Evolutionary conservation across 228 moss, liverwort and hornwort genomes (phyloP), one percentile per base, ranked within the genome.

Genomic region (Sphagnum fallax): DNA sequence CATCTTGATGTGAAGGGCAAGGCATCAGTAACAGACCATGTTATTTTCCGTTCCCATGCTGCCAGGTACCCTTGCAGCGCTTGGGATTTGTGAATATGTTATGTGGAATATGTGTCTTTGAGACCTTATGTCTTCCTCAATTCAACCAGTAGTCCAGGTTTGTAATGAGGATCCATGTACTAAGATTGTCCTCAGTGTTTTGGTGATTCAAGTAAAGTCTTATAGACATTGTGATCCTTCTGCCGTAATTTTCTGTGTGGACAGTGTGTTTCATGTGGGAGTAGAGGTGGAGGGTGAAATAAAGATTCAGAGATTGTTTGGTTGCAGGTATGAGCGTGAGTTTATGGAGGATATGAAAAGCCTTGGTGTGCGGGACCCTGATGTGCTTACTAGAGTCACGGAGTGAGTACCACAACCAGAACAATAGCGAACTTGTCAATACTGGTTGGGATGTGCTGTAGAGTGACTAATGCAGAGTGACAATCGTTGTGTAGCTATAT

Each of bases 341-440:
- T 98, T 98, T 64, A 90, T 91, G 82, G 81, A 92, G 69, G 98
- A 98, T 65, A 98, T 98, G 91, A 81, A 77, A 65, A 84, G 74
- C 80, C 81, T 98, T 65, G 93, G 91, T 52, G 87, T 93, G 4
- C 73, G 76, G 50, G 77, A 73, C 66, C 98, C 93, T 15, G 74
- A 87, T 72, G 78, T 84, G 61, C 77, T 93, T 61, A 91, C 90
- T 59, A 84, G 98, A 78, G 98, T 98, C 49, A 91, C 93, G 50
- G 90, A 93, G 92, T 98, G 75, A 87, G 93, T 82, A 68, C 60
- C 51, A 64, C 12, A 49, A 4, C 10, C 52, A 32, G 32, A 32
- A 32, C 0, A 32, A 6, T 5, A 10, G n/a, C n/a, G 10, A 62
- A 16, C 62, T 62, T 62, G 4, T 62, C 4, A 62, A 47, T 62